Evolutionary conservation across 805 yeast species (phyloP).

Genomic region (Blastobotrys muscicola): DNA sequence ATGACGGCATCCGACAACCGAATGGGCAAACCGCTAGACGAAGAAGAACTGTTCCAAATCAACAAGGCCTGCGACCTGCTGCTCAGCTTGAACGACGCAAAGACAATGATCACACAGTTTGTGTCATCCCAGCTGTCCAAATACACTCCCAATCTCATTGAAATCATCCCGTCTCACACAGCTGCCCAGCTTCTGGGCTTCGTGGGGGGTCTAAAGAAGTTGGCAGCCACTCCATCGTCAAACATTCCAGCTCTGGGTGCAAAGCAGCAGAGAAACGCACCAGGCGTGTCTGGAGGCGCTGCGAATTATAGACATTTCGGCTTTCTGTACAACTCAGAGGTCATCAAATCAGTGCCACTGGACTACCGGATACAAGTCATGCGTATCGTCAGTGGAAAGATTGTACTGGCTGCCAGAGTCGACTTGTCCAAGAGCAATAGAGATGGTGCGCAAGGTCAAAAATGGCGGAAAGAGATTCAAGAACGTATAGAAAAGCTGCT

Average conservation of each 20-base stretch:
- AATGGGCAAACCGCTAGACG: conserved; percentile 23
- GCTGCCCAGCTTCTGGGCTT: conserved; percentile 65
- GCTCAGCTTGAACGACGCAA: conserved; percentile 35
- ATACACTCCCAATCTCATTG: conserved; percentile 74
- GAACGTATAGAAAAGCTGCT: conserved; percentile 59
- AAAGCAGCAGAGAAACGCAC: conserved; percentile 26
- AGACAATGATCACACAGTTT: conserved; percentile 38
- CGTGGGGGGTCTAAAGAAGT: conserved; percentile 56
- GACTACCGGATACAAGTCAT: conserved; percentile 58
- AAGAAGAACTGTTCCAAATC: conserved; percentile 31
- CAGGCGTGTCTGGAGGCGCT: conserved; percentile 33
- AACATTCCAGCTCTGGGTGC: conserved; percentile 74
- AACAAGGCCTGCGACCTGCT: conserved; percentile 40
- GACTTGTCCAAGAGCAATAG: conserved; percentile 43
- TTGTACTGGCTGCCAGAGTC: conserved; percentile 72
- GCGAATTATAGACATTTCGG: conserved; percentile 48
- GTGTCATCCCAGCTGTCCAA: conserved; percentile 46
- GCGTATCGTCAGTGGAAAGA: conserved; percentile 70
- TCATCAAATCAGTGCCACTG: conserved; percentile 50
- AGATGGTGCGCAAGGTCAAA: conserved; percentile 47
- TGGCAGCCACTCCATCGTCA: conserved; percentile 70
- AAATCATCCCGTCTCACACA: conserved; percentile 59
- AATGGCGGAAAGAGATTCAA: conserved; percentile 51
- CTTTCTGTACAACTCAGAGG: conserved; percentile 48
- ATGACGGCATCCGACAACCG: conserved; percentile 58